Evolutionary conservation across 345 rosid genomes (phyloP), one percentile per base, ranked within the genome.

Genomic region (Gossypium australe): DNA sequence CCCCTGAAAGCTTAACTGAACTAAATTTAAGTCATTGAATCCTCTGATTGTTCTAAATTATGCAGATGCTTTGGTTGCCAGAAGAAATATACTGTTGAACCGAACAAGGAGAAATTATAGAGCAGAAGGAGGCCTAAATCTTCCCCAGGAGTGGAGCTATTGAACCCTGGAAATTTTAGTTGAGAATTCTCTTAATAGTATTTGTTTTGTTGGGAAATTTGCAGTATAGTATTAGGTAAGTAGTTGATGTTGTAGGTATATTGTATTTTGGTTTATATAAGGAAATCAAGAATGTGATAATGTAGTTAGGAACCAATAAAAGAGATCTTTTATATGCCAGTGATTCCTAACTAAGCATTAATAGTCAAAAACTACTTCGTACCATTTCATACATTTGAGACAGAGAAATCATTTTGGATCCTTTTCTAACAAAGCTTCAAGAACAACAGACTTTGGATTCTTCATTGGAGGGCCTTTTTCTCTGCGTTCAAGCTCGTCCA

Each of bases 391-490:
- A 57, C 61, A 57, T 57, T 57, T 22, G 13, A 20, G 27, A 57
- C 61, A 22, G 14, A 56, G 12, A 57, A 22, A 25, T 79, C 80
- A 78, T 58, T 75, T 25, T 51, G 85, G 60, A 55, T 84, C 76
- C 73, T 87, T 84, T 65, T 90, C 82, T 1, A 83, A 34, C 75
- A 86, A 75, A 45, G 79, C 70, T 81, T 92, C 95, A 24, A 92
- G 87, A n/a, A 92, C 71, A 48, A 75, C 91, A 29, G 98, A 94
- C 81, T 73, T 88, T 8, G 96, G 97, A 81, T 87, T 94, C 82
- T 86, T 91, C 78, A 89, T 90, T 0, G 96, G 99, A 78, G 97
- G 97, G 3, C 97, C 96, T 71, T 89, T 90, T 22, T 93, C 98
- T 79, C 96, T 84, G 44, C 94, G 78, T 73, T 93, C 88, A 0